Percentiles rank a stretch among this genome's conserved stretches.
These are phyloP conservation scores for Apiospora arundinis DNA, from an alignment of 2,329 filamentous ascomycete species.

Conservation along the genomic window DNA sequence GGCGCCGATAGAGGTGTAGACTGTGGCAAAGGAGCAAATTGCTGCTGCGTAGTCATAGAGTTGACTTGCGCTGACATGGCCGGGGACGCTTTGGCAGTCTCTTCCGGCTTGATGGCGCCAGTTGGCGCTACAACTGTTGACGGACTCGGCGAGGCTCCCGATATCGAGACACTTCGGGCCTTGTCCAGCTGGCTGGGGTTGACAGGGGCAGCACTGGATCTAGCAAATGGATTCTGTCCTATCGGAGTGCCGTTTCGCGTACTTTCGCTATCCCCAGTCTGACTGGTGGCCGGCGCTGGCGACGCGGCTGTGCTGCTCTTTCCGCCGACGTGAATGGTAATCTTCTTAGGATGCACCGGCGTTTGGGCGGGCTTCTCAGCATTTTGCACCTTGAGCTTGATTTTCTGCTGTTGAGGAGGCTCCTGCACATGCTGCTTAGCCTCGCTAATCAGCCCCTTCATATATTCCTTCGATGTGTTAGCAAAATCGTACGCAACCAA, in stretches of 20 bases:
- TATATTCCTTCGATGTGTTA: conserved; percentile 62
- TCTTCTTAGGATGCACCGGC: conserved; percentile 60
- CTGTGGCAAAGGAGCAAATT: conserved; percentile 33
- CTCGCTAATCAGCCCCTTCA: conserved; percentile 70
- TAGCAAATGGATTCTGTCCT: conserved; percentile 38
- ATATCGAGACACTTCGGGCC: conserved; percentile 48
- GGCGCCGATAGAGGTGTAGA: conserved; percentile 28
- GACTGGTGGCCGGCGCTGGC: conserved; percentile 48
- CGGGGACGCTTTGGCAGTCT: conserved; percentile 41
- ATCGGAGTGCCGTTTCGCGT: conserved; percentile 40
- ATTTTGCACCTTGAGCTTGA: conserved; percentile 75
- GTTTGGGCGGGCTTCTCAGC: conserved; percentile 44
- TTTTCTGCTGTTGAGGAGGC: conserved; percentile 71
- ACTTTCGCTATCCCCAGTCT: conserved; percentile 42
- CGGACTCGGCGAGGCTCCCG: conserved; percentile 54
- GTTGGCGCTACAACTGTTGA: conserved; percentile 35
- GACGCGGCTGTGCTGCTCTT: conserved; percentile 61
- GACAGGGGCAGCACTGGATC: conserved; percentile 34
- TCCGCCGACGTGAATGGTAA: conserved; percentile 74
- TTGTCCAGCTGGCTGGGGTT: conserved; percentile 45
- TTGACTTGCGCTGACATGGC: conserved; percentile 37
- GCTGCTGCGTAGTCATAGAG: conserved; percentile 38
- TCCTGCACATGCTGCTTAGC: conserved; percentile 77
- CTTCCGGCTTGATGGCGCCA: conserved; percentile 44
- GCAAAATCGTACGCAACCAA: conserved; percentile 24